Evolutionary conservation across 2,329 filamentous ascomycete genomes (phyloP).

Genomic region (Fusarium penzigii): DNA sequence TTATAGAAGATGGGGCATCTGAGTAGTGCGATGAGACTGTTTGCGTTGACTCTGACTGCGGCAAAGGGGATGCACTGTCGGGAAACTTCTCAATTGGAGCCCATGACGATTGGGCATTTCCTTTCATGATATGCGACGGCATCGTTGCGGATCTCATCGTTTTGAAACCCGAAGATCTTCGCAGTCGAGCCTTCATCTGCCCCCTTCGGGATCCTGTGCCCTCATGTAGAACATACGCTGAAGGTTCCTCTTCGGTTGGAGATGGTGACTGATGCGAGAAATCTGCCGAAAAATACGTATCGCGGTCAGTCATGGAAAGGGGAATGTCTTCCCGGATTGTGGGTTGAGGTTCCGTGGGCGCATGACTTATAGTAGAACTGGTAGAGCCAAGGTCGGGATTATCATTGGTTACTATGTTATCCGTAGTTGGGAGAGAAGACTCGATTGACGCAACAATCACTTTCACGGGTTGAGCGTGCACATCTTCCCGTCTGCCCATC

Average conservation of each 20-base stretch:
- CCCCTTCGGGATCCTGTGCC: constrained; percentile 31
- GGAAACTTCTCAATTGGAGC: constrained; percentile 23
- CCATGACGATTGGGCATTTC: constrained; percentile 22
- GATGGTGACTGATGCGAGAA: constrained; percentile 10
- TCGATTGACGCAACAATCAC: neutral
- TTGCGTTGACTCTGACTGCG: constrained; percentile 4
- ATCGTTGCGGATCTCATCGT: constrained; percentile 30
- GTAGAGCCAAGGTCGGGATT: neutral
- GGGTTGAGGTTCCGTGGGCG: neutral
- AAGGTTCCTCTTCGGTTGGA: constrained; percentile 10
- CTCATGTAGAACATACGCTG: constrained; percentile 32
- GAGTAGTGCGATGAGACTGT: neutral
- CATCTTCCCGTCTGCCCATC: no score
- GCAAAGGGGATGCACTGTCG: constrained; percentile 1
- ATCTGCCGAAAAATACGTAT: constrained; percentile 2
- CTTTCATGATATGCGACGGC: constrained; percentile 29
- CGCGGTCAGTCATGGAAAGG: constrained; percentile 3
- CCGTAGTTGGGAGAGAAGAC: neutral
- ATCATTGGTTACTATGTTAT: neutral
- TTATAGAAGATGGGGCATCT: neutral
- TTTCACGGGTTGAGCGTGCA: no score
- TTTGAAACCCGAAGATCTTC: constrained; percentile 33
- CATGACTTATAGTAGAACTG: neutral
- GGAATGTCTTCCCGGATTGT: neutral
- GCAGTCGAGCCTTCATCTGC: constrained; percentile 33